Percentiles rank a stretch among this genome's conserved stretches.
Conservation (phyloP, 768 basidiomycete genomes). For the Lentinula aciculospora region DNA sequence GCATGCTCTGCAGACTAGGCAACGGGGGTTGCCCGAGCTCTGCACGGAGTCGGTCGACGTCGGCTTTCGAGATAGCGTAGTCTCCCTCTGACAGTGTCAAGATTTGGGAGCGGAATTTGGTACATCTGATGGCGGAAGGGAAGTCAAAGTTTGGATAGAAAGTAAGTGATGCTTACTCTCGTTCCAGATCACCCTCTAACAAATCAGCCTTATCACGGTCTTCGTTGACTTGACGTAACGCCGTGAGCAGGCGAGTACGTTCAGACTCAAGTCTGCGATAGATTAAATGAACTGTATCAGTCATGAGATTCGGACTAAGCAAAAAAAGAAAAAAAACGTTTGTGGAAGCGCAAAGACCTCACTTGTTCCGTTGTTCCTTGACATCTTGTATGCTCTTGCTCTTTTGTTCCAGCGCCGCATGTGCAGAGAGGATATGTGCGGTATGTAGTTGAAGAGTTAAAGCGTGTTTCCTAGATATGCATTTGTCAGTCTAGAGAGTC, state of each 20-base stretch:
- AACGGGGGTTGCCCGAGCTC: constrained; percentile 75
- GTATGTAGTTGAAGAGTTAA: constrained; percentile 81
- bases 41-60: constrained; percentile 69
- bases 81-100: constrained; percentile 65
- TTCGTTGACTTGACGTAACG: constrained; percentile 74
- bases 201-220: constrained; percentile 80
- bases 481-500: background rate
- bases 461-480: constrained; percentile 62
- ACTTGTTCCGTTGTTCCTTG: constrained; percentile 84
- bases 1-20: constrained; percentile 62
- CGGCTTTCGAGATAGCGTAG: constrained; percentile 65
- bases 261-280: constrained; percentile 68
- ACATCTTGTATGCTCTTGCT: constrained; percentile 75
- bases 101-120: constrained; percentile 65
- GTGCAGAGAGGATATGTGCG: constrained; percentile 81
- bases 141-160: constrained; percentile 7
- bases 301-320: too few relatives aligned
- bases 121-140: constrained; percentile 37
- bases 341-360: constrained; percentile 17
- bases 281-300: too few relatives aligned
- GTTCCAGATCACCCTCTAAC: constrained; percentile 57
- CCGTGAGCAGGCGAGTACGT: constrained; percentile 58
- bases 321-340: too few relatives aligned
- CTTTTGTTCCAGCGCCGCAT: constrained; percentile 74
- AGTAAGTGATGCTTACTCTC: constrained; percentile 46